Conservation (phyloP, 2,329 filamentous ascomycete species). For the Fusarium cyanostomum region DNA sequence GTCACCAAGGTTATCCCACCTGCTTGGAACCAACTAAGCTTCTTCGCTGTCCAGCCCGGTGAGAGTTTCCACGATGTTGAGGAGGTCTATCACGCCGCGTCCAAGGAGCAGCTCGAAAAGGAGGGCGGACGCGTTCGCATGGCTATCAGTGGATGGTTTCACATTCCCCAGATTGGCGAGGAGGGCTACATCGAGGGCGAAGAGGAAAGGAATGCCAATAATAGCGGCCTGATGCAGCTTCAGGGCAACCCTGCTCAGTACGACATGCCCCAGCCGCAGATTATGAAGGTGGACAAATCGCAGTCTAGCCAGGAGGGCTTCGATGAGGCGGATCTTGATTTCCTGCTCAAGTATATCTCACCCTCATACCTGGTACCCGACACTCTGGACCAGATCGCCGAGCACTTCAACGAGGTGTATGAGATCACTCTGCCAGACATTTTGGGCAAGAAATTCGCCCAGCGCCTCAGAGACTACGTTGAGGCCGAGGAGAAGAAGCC, state of each 20-base stretch:
- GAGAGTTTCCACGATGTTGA: slow-evolving; percentile 99
- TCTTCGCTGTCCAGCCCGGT: slow-evolving; percentile 98
- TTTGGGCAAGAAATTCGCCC: slow-evolving; percentile 79
- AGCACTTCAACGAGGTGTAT: slow-evolving; percentile 83
- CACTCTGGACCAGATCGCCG: slow-evolving; percentile 82
- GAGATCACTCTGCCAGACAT: slow-evolving; percentile 85
- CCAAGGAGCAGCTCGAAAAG: slow-evolving; percentile 67
- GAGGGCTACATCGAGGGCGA: slow-evolving; percentile 89
- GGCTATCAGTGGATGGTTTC: slow-evolving; percentile 99
- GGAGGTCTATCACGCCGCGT: slow-evolving; percentile 84
- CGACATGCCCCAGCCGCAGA: slow-evolving; percentile 76
- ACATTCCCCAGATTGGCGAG: slow-evolving; percentile 94
- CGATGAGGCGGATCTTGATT: slow-evolving; percentile 83
- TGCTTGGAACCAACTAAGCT: slow-evolving; percentile 96
- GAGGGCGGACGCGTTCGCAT: slow-evolving; percentile 86
- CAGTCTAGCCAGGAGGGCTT: slow-evolving; percentile 65
- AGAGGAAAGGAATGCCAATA: slow-evolving; percentile 87
- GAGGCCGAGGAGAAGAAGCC: slow-evolving; percentile 67
- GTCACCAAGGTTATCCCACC: slow-evolving; percentile 86
- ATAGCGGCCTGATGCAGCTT: slow-evolving; percentile 91
- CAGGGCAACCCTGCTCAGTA: slow-evolving; percentile 92
- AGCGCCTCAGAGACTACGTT: slow-evolving; percentile 75
- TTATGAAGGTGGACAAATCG: slow-evolving; percentile 56
- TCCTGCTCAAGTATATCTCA: slow-evolving; percentile 88
- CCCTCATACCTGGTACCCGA: slow-evolving; percentile 93